Evolutionary conservation across 2,329 filamentous ascomycete genomes (phyloP).

Genomic region (Paracamarosporium sp.): DNA sequence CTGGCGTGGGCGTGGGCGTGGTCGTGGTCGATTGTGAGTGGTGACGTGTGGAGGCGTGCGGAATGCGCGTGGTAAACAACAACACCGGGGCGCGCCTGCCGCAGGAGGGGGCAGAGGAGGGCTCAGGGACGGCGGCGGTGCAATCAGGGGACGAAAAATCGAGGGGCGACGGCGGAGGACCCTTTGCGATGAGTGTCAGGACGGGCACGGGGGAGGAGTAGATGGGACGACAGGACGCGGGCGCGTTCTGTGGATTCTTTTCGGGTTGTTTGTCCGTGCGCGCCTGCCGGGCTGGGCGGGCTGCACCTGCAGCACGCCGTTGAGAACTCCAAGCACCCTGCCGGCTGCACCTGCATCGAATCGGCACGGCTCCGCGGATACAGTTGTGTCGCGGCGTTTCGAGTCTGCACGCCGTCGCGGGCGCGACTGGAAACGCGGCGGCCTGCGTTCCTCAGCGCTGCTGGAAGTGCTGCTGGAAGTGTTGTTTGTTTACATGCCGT

Average conservation of each 20-base stretch:
- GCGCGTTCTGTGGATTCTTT: conserved; percentile 30
- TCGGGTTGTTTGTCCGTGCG: conserved; percentile 11
- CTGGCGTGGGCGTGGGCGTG: conserved; percentile 28
- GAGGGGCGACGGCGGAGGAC: conserved; percentile 28
- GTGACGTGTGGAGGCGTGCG: conserved; percentile 11
- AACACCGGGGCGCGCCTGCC: conserved; percentile 22
- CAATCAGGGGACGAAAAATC: conserved; percentile 11
- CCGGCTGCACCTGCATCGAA: conserved; percentile 22
- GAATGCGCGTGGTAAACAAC: conserved; percentile 34
- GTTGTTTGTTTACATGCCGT: conserved; percentile 14
- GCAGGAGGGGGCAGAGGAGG: not conserved
- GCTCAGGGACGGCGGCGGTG: not conserved
- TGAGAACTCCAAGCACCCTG: not conserved
- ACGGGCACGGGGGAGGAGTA: conserved; percentile 15
- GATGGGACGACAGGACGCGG: conserved; percentile 25
- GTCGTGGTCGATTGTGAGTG: conserved; percentile 29
- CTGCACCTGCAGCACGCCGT: conserved; percentile 24
- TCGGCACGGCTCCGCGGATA: conserved; percentile 16
- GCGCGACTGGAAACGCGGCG: conserved; percentile 4
- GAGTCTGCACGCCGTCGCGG: conserved; percentile 23
- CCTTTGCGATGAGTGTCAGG: conserved; percentile 17
- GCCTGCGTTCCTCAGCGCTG: not conserved
- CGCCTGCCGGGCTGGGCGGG: conserved; percentile 7
- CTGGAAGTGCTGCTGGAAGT: not conserved
- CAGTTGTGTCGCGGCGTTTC: not conserved